Evolutionary conservation across 208 protist genomes (phyloP), one percentile per base, ranked within the genome.

Genomic region (Leishmania tropica): DNA sequence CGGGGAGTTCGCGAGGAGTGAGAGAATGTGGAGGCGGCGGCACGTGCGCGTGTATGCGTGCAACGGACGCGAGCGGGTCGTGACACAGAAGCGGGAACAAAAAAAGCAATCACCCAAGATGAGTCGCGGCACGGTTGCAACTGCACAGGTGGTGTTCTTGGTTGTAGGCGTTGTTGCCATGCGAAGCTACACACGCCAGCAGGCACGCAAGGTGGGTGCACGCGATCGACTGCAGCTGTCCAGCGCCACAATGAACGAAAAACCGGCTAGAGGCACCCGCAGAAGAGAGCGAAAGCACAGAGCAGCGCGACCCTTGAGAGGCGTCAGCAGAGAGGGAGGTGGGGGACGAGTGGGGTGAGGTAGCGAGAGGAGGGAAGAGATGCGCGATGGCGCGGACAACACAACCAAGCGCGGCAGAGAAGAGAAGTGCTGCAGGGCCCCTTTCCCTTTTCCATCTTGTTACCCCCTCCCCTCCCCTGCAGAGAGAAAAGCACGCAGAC

Each of bases 251-350:
- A 19, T 1, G 8, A 28, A 74, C 7, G 28, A 19, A 81, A 64
- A 67, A 8, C 5, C 21, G 19, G 47, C 42, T 6, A 40, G 37
- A 53, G 45, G 37, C 10, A 54, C 3, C 40, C 70, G n/a, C 45
- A 80, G 56, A n/a, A 78, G 28, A 88, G 31, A 86, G 76, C 31
- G n/a, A 60, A 17, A 73, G 76, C 42, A 62, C 58, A 64, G 53
- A 64, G 58, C 45, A 73, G 21, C 64, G 24, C 24, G 17, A 47
- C 35, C 56, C 35, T 35, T 40, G 64, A 58, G 51, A 48, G 21
- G n/a, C 3, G 17, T 17, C 21, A 31, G 53, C 13, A 53, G 64
- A 68, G 64, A 40, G 31, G 58, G n/a, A 28, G 11, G 58, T 35
- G 58, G 28, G 28, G 7, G 28, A 31, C n/a, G 28, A 28, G 19